These are phyloP conservation scores for Apiosordaria backusii DNA, from an alignment of 495 filamentous ascomycete species.

Conservation along the genomic window DNA sequence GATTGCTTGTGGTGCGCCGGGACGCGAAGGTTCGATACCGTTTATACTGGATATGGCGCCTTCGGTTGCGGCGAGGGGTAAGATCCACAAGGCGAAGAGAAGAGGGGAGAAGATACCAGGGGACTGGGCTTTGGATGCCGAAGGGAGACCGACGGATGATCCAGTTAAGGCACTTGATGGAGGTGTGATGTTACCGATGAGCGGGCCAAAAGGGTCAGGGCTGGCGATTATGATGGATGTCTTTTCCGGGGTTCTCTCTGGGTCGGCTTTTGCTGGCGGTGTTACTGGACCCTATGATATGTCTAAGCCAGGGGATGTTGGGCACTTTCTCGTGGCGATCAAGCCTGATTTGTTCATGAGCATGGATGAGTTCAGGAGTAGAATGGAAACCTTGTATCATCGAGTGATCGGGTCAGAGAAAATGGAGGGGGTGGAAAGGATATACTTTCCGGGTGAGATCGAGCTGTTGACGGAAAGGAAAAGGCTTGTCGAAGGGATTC, in stretches of 20 bases:
- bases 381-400: constrained; percentile 69
- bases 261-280: constrained; percentile 64
- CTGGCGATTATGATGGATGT: constrained; percentile 82
- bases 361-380: constrained; percentile 60
- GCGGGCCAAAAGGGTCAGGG: constrained; percentile 70
- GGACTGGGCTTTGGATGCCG: constrained; percentile 69
- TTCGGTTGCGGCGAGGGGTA: constrained; percentile 66
- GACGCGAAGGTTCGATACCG: constrained; percentile 34
- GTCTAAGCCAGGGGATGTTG: constrained; percentile 63
- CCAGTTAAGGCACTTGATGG: constrained; percentile 56
- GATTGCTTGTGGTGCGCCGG: constrained; percentile 71
- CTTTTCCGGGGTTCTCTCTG: constrained; percentile 71
- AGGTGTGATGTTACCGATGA: constrained; percentile 78
- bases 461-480: constrained; percentile 60
- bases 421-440: constrained; percentile 66
- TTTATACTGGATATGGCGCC: constrained; percentile 83
- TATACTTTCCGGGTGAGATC: constrained; percentile 78
- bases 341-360: constrained; percentile 75
- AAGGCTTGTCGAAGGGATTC: constrained; percentile 58
- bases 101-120: constrained; percentile 69
- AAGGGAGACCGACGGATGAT: constrained; percentile 67
- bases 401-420: constrained; percentile 61
- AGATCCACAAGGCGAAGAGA: constrained; percentile 70
- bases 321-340: constrained; percentile 71
- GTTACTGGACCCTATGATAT: constrained; percentile 72